Percentiles rank a stretch among this genome's conserved stretches.
Evolutionary conservation across 2,329 filamentous ascomycete genomes (phyloP).

Genomic region (Colletotrichum sp.): DNA sequence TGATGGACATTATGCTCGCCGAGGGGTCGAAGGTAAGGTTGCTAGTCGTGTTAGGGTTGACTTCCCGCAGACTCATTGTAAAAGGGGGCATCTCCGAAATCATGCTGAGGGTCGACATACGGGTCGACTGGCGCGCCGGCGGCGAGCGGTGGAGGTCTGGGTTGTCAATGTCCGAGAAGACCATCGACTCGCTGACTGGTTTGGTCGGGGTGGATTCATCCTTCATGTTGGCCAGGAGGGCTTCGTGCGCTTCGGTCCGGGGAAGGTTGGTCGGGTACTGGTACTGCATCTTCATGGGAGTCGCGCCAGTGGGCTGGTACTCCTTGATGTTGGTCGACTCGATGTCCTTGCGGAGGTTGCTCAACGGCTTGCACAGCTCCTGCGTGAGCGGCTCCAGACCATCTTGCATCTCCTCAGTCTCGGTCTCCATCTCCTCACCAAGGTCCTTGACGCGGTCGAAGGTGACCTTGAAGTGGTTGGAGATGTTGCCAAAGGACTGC

Average conservation of each 20-base stretch:
- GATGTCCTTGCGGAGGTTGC: constrained; percentile 74
- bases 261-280: constrained; percentile 81
- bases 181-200: constrained; percentile 23
- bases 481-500: constrained; percentile 74
- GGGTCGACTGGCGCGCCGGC: constrained; percentile 14
- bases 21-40: constrained; percentile 53
- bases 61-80: constrained; percentile 57
- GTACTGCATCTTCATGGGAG: constrained; percentile 82
- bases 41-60: constrained; percentile 45
- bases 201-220: constrained; percentile 32
- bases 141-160: constrained; percentile 4
- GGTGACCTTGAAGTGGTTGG: constrained; percentile 71
- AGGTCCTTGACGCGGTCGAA: constrained; percentile 72
- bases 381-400: constrained; percentile 65
- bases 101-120: constrained; percentile 19
- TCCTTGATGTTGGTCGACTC: constrained; percentile 70
- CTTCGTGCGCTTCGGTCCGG: constrained; percentile 63
- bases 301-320: constrained; percentile 84
- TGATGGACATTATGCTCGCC: constrained; percentile 44
- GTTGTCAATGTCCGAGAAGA: constrained; percentile 46
- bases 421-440: constrained; percentile 68
- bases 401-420: constrained; percentile 62
- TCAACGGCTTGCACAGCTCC: constrained; percentile 71
- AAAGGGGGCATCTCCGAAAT: constrained; percentile 28
- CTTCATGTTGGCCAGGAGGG: constrained; percentile 46